These are phyloP conservation scores for Cordia subcordata DNA, from an alignment of 257 asterid species.

Conservation along the genomic window DNA sequence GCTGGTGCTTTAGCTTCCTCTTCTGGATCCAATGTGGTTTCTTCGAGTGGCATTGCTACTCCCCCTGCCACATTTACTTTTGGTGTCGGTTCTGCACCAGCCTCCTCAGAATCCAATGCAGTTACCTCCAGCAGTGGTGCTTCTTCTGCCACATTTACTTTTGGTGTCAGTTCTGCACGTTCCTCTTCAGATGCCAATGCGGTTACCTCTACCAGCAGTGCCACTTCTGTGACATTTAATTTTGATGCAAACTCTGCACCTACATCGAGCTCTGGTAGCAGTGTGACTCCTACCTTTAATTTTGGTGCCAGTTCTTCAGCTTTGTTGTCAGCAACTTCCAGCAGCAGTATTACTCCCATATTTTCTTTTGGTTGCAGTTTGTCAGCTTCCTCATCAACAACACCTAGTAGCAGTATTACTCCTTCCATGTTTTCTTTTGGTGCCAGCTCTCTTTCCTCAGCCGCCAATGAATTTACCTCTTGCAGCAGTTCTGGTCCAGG, in stretches of 20 bases:
- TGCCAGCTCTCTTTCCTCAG: conserved; percentile 19
- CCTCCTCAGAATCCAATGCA: conserved; percentile 4
- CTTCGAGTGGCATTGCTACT: not conserved
- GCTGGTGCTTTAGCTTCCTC: not conserved
- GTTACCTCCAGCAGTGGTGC: conserved; percentile 5
- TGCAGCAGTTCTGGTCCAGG: conserved; percentile 28
- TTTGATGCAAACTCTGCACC: conserved; percentile 12
- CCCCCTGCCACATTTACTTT: not conserved
- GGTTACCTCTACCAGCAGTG: conserved; percentile 8
- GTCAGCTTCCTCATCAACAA: conserved; percentile 32
- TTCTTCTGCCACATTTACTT: conserved; percentile 13
- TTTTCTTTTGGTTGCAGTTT: conserved; percentile 29
- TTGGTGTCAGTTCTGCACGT: conserved; percentile 3
- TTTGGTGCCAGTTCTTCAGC: conserved; percentile 2
- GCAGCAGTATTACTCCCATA: conserved; percentile 23
- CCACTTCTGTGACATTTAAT: conserved; percentile 7
- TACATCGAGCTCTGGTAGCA: no score
- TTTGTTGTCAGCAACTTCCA: conserved; percentile 34
- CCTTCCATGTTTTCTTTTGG: conserved; percentile 35
- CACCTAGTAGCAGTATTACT: conserved; percentile 25
- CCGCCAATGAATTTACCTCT: conserved; percentile 25
- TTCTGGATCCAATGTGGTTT: not conserved
- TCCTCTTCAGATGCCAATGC: conserved; percentile 11
- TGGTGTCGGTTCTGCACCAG: not conserved
- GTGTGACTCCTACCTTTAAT: no score